Evolutionary conservation across 352 stramenopile genomes (phyloP), one percentile per base, ranked within the genome.

Genomic region (Globisporangium megalacanthum): DNA sequence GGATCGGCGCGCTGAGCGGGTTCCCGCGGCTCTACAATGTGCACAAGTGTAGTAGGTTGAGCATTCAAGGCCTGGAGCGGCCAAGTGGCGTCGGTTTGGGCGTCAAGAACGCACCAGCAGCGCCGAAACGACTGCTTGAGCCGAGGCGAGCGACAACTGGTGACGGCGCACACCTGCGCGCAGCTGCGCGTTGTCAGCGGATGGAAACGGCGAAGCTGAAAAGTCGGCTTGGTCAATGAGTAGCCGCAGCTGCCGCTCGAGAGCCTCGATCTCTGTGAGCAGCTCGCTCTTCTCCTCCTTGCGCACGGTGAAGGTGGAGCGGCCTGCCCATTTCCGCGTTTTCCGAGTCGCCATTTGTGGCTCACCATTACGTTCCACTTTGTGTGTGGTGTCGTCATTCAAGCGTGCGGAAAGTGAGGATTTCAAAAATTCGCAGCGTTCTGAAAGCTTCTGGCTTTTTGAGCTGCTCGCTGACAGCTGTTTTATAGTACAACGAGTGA

Each of bases 121-220:
- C 52, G 69, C 68, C 11, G 64, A 73, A 29, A 78, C 6, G 9
- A 59, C 65, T 6, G 67, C 73, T 52, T 75, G 67, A 6, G 68
- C 64, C 6, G 56, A 61, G 15, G 73, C 36, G 52, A 79, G 61
- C 17, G 55, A 63, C 9, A 73, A 54, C 8, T 77, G 65, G 8
- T 77, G 62, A 5, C 61, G 42, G 17, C 62, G 65, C 14, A 75
- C 65, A 20, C 54, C 35, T 22, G 15, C 29, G 3, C 35, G 46
- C 20, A 56, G 11, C 14, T 17, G 49, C 49, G 42, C 69, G 54
- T 25, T 64, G 35, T 2, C 60, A 57, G 45, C 71, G 17, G 31
- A 9, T 1, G 17, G 33, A 37, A 72, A 55, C 47, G 11, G 41
- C 14, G 41, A 15, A 6, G 41, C 6, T 8, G 41, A 15, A 20